Evolutionary conservation across 116 monocot species (phyloP).

Genomic region (Phalaenopsis hybrid): DNA sequence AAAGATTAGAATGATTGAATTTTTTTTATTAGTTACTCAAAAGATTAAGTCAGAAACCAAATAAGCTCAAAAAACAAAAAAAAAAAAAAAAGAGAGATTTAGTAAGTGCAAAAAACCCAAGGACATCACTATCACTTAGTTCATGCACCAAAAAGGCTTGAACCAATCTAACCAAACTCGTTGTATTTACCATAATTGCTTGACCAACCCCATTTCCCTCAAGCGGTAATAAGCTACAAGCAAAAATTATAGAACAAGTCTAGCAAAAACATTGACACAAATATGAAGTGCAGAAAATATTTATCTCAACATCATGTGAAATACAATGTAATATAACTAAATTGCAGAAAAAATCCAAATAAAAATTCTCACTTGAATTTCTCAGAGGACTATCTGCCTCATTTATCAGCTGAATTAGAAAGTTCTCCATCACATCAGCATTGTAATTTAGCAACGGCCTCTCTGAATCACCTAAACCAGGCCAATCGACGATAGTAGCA

Average conservation of each 20-base stretch:
- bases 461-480: conserved; percentile 89
- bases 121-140: too few species aligned
- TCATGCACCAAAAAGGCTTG: too few species aligned
- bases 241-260: neutral
- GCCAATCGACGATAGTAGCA: conserved; percentile 91
- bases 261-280: neutral
- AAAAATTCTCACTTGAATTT: conserved; percentile 39
- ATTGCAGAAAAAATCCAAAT: neutral
- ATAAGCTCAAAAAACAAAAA: too few species aligned
- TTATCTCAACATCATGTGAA: neutral
- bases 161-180: too few species aligned
- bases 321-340: neutral
- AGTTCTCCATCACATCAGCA: conserved; percentile 91
- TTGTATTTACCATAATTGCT: too few species aligned
- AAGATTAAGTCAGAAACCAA: too few species aligned
- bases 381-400: conserved; percentile 52
- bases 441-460: conserved; percentile 74
- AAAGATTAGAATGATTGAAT: too few species aligned
- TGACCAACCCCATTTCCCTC: too few species aligned
- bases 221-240: neutral
- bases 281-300: neutral
- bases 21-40: too few species aligned
- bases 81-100: too few species aligned
- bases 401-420: conserved; percentile 62
- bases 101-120: too few species aligned